A percentile compares a stretch with the other conserved stretches of the same genome.
These are phyloP conservation scores for Eucalyptus microcorys DNA, from an alignment of 345 rosid species.

Conservation along the genomic window DNA sequence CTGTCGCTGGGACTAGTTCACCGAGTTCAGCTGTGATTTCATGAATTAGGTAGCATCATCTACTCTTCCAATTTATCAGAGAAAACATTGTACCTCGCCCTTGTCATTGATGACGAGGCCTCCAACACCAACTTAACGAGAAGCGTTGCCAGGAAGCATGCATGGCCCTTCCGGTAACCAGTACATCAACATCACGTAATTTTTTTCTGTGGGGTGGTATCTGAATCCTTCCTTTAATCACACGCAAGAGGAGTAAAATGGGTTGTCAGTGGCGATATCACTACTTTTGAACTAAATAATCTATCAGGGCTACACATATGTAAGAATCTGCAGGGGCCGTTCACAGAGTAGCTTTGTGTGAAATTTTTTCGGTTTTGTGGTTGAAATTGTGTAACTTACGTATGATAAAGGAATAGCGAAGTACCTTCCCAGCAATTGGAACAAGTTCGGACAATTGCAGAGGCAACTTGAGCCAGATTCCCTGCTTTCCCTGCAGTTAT, in stretches of 20 bases:
- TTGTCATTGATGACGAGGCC: constrained; percentile 76
- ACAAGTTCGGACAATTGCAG: constrained; percentile 60
- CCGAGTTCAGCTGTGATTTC: neutral
- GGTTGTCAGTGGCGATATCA: neutral
- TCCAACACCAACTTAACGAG: constrained; percentile 93
- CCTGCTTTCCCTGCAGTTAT: constrained; percentile 58
- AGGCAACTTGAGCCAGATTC: constrained; percentile 82
- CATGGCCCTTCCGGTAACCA: constrained; percentile 87
- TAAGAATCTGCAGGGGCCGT: neutral
- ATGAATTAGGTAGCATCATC: neutral
- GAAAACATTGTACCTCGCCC: constrained; percentile 33
- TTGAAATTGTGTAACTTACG: neutral
- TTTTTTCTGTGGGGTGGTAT: constrained; percentile 78
- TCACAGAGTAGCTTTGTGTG: neutral
- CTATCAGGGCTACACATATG: neutral
- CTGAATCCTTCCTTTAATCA: constrained; percentile 64
- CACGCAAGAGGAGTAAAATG: neutral
- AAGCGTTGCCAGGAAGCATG: constrained; percentile 88
- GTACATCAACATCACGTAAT: constrained; percentile 72
- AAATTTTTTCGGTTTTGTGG: neutral
- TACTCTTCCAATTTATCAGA: neutral
- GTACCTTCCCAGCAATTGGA: constrained; percentile 74
- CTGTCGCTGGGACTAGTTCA: neutral
- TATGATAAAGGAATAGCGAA: neutral
- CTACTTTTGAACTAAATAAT: neutral